Conservation (phyloP, 805 yeast genomes). For the Pichia kluyveri region DNA sequence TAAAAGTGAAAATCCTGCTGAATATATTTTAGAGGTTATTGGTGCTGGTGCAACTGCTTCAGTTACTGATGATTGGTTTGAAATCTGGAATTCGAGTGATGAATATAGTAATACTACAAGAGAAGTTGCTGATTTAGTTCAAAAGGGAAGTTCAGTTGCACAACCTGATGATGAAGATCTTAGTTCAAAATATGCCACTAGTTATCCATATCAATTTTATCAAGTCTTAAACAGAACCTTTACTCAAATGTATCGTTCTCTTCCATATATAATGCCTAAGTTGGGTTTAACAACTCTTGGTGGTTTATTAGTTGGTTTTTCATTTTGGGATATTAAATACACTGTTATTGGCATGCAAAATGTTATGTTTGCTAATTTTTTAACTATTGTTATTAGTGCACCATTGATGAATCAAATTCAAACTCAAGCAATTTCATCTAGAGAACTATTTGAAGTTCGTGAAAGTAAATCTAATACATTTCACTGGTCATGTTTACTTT, state of each 20-base stretch:
- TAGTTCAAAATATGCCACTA: conserved; percentile 32
- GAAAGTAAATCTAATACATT: conserved; percentile 65
- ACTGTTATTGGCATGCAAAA: conserved; percentile 51
- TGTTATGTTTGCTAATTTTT: conserved; percentile 41
- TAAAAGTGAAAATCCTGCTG: conserved; percentile 61
- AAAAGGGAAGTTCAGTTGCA: conserved; percentile 6
- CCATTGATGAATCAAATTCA: conserved; percentile 58
- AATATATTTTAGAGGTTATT: conserved; percentile 62
- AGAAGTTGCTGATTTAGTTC: conserved; percentile 23
- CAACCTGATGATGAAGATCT: conserved; percentile 11
- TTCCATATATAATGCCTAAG: conserved; percentile 40
- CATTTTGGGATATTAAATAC: conserved; percentile 52
- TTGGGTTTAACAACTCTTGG: conserved; percentile 30
- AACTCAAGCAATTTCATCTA: conserved; percentile 43
- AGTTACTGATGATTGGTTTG: conserved; percentile 51
- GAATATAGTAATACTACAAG: conserved; percentile 20
- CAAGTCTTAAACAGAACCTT: conserved; percentile 31
- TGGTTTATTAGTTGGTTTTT: conserved; percentile 43
- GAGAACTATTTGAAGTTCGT: conserved; percentile 61
- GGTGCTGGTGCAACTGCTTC: conserved; percentile 76
- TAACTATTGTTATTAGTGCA: conserved; percentile 49
- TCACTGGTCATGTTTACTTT: conserved; percentile 55
- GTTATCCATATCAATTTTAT: conserved; percentile 31
- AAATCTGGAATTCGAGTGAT: conserved; percentile 41
- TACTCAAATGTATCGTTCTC: conserved; percentile 38